phyloP scores from a whole-genome alignment of 306 rosid genomes.

The Canavalia ensiformis region DNA sequence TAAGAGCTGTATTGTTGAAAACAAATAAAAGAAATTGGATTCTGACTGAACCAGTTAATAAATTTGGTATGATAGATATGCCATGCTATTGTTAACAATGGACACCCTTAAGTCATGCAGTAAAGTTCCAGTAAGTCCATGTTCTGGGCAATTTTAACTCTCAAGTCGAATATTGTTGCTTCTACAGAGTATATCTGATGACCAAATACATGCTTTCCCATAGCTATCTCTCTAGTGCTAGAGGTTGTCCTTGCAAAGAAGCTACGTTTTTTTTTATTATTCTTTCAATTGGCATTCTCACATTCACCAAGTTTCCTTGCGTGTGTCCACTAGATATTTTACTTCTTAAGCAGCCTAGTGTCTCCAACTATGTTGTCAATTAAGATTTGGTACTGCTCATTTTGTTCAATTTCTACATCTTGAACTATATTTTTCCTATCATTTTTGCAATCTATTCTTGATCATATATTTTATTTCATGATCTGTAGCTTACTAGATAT shows the following conservation, averaged over 20 bases:
- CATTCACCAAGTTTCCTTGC: conserved; percentile 8
- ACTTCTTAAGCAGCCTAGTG: conserved; percentile 17
- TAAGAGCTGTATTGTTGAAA: conserved; percentile 34
- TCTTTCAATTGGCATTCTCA: conserved; percentile 5
- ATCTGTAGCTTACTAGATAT: neutral
- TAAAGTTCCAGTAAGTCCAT: conserved; percentile 3
- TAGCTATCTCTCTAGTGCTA: conserved; percentile 1
- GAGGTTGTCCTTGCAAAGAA: conserved; percentile 5
- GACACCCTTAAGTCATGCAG: conserved; percentile 12
- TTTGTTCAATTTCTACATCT: neutral
- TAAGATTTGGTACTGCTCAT: neutral
- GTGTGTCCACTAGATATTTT: conserved; percentile 12
- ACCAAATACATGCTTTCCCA: conserved; percentile 12
- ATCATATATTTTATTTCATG: neutral
- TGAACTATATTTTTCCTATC: neutral
- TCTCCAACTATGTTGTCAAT: neutral
- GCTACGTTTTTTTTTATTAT: neutral
- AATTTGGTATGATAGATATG: conserved; percentile 13
- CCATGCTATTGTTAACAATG: conserved; percentile 30
- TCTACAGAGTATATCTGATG: conserved; percentile 10
- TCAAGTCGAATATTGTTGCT: conserved; percentile 11
- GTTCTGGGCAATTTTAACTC: neutral
- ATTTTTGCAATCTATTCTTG: conserved; percentile 7
- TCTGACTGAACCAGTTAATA: conserved; percentile 20
- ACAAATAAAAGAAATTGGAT: neutral